Evolutionary conservation across 2,329 filamentous ascomycete genomes (phyloP).

Genomic region (Epichloe gansuensis): DNA sequence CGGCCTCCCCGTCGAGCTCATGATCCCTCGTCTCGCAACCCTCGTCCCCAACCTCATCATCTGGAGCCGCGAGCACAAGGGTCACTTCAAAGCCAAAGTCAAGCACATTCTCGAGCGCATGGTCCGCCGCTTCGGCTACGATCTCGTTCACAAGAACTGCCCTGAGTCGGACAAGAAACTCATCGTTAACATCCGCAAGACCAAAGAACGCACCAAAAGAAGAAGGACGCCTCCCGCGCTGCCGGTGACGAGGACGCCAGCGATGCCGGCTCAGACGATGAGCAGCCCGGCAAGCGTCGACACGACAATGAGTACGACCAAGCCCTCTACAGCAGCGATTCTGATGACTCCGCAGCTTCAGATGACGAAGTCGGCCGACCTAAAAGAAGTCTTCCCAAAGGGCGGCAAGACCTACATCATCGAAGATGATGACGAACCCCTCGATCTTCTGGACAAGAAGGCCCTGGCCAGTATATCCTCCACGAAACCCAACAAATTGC

Average conservation of each 20-base stretch:
- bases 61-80: constrained; percentile 97
- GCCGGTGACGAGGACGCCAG: constrained; percentile 46
- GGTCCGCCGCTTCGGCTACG: constrained; percentile 80
- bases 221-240: constrained; percentile 58
- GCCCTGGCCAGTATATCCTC: constrained; percentile 88
- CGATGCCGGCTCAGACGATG: constrained; percentile 36
- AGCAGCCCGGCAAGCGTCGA: constrained; percentile 33
- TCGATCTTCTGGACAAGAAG: constrained; percentile 82
- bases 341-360: constrained; percentile 37
- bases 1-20: constrained; percentile 64
- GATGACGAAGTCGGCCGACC: constrained; percentile 40
- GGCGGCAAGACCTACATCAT: constrained; percentile 73
- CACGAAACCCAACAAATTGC: constrained; percentile 62
- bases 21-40: constrained; percentile 63
- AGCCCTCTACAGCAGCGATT: constrained; percentile 78
- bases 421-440: constrained; percentile 86
- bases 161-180: constrained; percentile 83
- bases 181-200: constrained; percentile 89
- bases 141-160: constrained; percentile 65
- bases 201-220: constrained; percentile 81
- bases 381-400: constrained; percentile 37
- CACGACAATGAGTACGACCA: constrained; percentile 94
- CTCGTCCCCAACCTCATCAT: constrained; percentile 85
- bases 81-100: constrained; percentile 90
- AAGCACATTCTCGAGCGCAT: constrained; percentile 96